phyloP scores from a whole-genome alignment of 2,329 filamentous ascomycete genomes.

The Karstenula rhodostoma region DNA sequence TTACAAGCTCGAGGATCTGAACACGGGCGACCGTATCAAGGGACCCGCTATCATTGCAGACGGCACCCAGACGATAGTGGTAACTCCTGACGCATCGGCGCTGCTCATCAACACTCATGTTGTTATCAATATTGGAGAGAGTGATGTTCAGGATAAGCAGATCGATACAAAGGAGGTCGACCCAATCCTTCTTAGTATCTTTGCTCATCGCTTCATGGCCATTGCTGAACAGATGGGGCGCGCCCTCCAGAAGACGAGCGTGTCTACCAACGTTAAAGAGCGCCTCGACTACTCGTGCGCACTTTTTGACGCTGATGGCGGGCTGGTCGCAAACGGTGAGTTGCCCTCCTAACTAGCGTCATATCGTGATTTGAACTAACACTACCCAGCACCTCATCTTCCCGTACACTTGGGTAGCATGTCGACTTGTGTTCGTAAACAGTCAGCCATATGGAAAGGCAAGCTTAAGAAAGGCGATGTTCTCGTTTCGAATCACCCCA shows the following conservation, averaged over 20 bases:
- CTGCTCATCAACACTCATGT: slow-evolving; percentile 86
- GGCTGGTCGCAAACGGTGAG: slow-evolving; percentile 74
- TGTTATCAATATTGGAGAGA: slow-evolving; percentile 79
- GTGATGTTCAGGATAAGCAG: slow-evolving; percentile 58
- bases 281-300: slow-evolving; percentile 85
- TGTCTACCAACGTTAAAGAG: slow-evolving; percentile 83
- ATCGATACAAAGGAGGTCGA: slow-evolving; percentile 68
- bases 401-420: slow-evolving; percentile 84
- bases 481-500: slow-evolving; percentile 83
- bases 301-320: slow-evolving; percentile 78
- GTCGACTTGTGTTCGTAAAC: slow-evolving; percentile 82
- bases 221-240: slow-evolving; percentile 87
- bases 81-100: slow-evolving; percentile 79
- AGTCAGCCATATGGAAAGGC: slow-evolving; percentile 81
- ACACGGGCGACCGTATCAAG: slow-evolving; percentile 73
- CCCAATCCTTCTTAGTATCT: slow-evolving; percentile 79
- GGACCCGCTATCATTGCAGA: slow-evolving; percentile 90
- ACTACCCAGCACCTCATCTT: slow-evolving; percentile 71
- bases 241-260: slow-evolving; percentile 79
- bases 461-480: slow-evolving; percentile 82
- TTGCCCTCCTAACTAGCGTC: not conserved
- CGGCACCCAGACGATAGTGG: slow-evolving; percentile 89
- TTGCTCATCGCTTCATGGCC: slow-evolving; percentile 84
- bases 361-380: slow-evolving; percentile 18
- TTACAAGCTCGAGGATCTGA: slow-evolving; percentile 80